A percentile compares a stretch with the other conserved stretches of the same genome.
Conservation (phyloP, 768 basidiomycete species). For the Crucibulum laeve region DNA sequence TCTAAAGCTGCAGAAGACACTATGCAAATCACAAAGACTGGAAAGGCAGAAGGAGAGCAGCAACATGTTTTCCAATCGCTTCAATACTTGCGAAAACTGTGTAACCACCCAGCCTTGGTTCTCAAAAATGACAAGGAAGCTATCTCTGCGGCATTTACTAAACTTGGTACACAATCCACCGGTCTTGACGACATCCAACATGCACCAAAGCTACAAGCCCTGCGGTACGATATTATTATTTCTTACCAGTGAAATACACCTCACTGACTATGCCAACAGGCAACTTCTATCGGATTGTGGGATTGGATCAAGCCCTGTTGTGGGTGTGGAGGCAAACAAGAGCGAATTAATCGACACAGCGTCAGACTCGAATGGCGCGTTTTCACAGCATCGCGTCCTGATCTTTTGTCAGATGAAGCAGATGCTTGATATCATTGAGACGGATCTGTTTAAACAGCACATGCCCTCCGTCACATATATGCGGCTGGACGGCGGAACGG, state of each 20-base stretch:
- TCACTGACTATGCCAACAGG: conserved; percentile 32
- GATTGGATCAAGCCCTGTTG: conserved; percentile 57
- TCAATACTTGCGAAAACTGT: conserved; percentile 95
- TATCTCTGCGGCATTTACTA: conserved; percentile 51
- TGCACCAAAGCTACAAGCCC: conserved; percentile 89
- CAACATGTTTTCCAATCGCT: conserved; percentile 95
- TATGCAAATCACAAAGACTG: conserved; percentile 41
- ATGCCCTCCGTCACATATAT: conserved; percentile 99
- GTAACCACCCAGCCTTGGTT: conserved; percentile 94
- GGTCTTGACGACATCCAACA: conserved; percentile 77
- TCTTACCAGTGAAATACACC: conserved; percentile 1
- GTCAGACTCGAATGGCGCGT: conserved; percentile 48
- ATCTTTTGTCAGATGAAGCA: conserved; percentile 99
- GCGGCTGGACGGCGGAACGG: conserved; percentile 93
- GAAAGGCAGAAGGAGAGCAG: conserved; percentile 45
- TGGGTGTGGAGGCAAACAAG: conserved; percentile 53
- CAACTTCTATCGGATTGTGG: conserved; percentile 95
- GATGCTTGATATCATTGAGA: conserved; percentile 98
- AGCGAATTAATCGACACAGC: conserved; percentile 63
- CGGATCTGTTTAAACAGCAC: conserved; percentile 81
- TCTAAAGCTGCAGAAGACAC: conserved; percentile 74
- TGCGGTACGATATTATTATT: conserved; percentile 54
- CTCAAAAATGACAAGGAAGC: conserved; percentile 69
- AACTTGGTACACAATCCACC: conserved; percentile 40
- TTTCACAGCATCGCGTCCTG: conserved; percentile 96